phyloP scores from a whole-genome alignment of 1,284 basidiomycete species.

The Sutorius eximius region DNA sequence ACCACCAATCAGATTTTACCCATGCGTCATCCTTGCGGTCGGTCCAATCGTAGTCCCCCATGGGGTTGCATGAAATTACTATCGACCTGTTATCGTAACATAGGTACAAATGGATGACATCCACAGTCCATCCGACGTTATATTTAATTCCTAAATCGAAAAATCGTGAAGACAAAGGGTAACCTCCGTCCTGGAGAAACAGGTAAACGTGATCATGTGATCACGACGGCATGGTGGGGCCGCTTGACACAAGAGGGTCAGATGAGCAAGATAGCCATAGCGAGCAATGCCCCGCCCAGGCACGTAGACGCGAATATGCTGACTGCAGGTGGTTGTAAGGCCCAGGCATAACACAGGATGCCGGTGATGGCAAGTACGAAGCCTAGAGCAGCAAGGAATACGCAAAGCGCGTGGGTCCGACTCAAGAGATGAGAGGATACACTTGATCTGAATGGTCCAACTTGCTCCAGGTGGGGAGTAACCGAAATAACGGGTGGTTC shows the following conservation, averaged over 20 bases:
- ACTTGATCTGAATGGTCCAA: slow-evolving; percentile 37
- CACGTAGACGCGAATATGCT: slow-evolving; percentile 44
- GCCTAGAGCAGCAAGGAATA: slow-evolving; percentile 48
- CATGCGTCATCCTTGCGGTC: neutral
- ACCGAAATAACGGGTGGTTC: slow-evolving; percentile 37
- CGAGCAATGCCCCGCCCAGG: slow-evolving; percentile 32
- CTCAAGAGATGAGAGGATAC: slow-evolving; percentile 47
- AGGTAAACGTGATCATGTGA: neutral
- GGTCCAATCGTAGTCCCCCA: neutral
- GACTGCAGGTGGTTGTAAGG: slow-evolving; percentile 42
- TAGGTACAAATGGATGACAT: neutral
- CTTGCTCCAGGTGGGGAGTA: slow-evolving; percentile 47
- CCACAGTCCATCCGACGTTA: neutral
- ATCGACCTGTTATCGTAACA: neutral
- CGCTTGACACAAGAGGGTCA: slow-evolving; percentile 1
- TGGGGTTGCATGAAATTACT: neutral
- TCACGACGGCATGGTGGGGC: too few relatives aligned
- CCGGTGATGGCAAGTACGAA: slow-evolving; percentile 52
- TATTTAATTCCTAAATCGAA: neutral
- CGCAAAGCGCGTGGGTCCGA: slow-evolving; percentile 50
- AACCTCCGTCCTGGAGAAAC: neutral
- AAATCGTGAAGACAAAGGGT: neutral
- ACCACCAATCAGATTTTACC: neutral
- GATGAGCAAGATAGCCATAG: slow-evolving; percentile 6
- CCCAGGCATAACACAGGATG: slow-evolving; percentile 53